Base-by-base conservation (phyloP, 306 rosid species). In the Neltuma alba region DNA sequence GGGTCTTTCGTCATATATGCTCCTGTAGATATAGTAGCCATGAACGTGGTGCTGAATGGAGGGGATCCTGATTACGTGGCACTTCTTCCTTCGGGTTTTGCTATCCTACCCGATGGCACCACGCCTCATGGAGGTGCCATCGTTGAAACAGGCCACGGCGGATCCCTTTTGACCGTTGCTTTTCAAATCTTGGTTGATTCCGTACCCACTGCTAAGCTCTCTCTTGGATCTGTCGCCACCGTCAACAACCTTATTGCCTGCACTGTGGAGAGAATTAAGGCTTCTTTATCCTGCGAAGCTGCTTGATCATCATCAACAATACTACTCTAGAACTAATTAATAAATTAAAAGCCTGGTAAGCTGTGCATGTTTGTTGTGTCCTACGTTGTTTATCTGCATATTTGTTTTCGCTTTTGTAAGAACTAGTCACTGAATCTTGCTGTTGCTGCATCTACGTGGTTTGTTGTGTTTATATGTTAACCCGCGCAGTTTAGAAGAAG, bases 51-150 rank as follows among this genome's bases (percentile, higher is more conserved):
- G 18, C 87, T 96, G 2, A 96, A 89, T 4, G 99, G 99, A 2
- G 97, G 99, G 18, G 97, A 96, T 70, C 99, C 99, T 0, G 98
- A 93, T 48, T 96, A 91, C 23, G 99, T 96, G 1, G 99, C 98
- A 3, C 94, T 93, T 23, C 94, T 96, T 62, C 99, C 99, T 18
- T 96, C 99, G 0, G 99, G 99, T 8, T 93, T 96, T 44, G 99
- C 99, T 15, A 93, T 96, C 33, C 97, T 96, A n/a, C 93, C 98
- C 0, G 97, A 93, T 48, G 98, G 98, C 47, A 86, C 79, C 31
- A 44, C 85, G 2, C 0, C 87, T 0, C 83, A 77, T 31, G 85
- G 87, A 31, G 82, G 72, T 16, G 87, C 80, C 34, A 76, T 76
- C 16, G 86, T 72, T 15, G 96, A 89, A 81, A 50, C 82, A 44